phyloP scores from a whole-genome alignment of 225 moss, liverwort and hornwort genomes.

The Marchantia paleacea region DNA sequence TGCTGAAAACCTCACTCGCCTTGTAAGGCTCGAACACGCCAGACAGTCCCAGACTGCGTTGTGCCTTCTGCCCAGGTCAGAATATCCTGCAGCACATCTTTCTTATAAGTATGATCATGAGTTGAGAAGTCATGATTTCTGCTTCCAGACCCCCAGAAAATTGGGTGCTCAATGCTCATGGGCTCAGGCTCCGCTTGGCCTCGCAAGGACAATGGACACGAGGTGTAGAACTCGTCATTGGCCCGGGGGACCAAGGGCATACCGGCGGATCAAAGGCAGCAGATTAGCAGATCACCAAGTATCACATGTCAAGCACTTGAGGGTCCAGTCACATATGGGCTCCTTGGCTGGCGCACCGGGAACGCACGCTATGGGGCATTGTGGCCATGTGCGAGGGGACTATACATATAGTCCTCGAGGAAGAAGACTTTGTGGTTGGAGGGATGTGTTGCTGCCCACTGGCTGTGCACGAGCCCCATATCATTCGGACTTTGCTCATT shows the following conservation, averaged over 20 bases:
- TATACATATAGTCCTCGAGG: neutral
- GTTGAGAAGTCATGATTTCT: neutral
- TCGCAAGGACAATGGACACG: neutral
- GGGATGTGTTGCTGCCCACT: neutral
- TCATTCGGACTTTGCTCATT: neutral
- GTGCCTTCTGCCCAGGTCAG: too few relatives aligned
- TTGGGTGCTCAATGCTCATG: neutral
- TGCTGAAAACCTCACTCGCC: neutral
- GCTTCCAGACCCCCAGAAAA: neutral
- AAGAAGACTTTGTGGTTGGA: neutral
- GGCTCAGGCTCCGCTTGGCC: neutral
- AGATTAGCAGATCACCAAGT: too few relatives aligned
- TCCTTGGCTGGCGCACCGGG: too few relatives aligned
- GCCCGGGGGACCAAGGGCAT: neutral
- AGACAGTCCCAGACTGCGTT: too few relatives aligned
- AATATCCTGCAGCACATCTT: too few relatives aligned
- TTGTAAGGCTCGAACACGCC: neutral
- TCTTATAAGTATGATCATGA: neutral
- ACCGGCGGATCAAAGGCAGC: neutral
- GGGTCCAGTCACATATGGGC: too few relatives aligned
- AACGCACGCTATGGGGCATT: too few relatives aligned
- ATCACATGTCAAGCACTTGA: too few relatives aligned
- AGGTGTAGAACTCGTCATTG: neutral
- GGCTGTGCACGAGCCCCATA: neutral
- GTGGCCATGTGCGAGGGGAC: too few relatives aligned